phyloP scores from a whole-genome alignment of 805 yeast species.

The Metschnikowia corniflorae region DNA sequence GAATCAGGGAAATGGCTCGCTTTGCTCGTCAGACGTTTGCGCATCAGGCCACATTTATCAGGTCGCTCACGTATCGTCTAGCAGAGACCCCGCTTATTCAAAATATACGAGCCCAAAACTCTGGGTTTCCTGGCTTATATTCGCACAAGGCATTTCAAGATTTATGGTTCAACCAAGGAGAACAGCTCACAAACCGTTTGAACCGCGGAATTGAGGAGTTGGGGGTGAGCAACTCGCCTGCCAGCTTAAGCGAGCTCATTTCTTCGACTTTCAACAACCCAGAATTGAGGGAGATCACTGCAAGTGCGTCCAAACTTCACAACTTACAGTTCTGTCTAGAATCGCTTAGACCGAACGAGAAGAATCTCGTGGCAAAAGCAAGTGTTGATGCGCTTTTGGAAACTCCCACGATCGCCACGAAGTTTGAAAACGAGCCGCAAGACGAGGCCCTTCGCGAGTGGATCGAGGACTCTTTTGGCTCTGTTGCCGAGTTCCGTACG shows the following conservation, averaged over 20 bases:
- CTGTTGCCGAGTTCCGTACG: conserved; percentile 69
- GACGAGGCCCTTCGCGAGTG: conserved; percentile 41
- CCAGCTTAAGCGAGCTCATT: conserved; percentile 31
- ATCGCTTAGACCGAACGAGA: conserved; percentile 30
- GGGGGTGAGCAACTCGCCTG: conserved; percentile 26
- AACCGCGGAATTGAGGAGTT: conserved; percentile 33
- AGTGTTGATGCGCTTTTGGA: conserved; percentile 36
- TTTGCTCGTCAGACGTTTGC: conserved; percentile 4
- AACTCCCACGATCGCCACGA: conserved; percentile 39
- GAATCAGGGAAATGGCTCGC: not conserved
- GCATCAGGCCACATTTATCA: conserved; percentile 1
- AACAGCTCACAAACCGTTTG: conserved; percentile 35
- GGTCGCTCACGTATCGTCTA: conserved; percentile 31
- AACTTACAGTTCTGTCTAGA: conserved; percentile 49
- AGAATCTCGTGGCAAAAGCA: conserved; percentile 13
- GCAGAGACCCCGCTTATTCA: conserved; percentile 33
- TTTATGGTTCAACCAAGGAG: conserved; percentile 48
- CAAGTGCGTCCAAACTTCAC: conserved; percentile 45
- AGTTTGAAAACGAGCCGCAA: conserved; percentile 31
- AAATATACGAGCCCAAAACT: conserved; percentile 20
- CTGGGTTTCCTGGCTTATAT: conserved; percentile 49
- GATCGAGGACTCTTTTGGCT: conserved; percentile 66
- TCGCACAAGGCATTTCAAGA: conserved; percentile 45
- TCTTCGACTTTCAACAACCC: conserved; percentile 43
- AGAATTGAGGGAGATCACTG: conserved; percentile 41